Evolutionary conservation across 2,329 filamentous ascomycete species (phyloP).

Genomic region (Pseudogymnoascus sp.): DNA sequence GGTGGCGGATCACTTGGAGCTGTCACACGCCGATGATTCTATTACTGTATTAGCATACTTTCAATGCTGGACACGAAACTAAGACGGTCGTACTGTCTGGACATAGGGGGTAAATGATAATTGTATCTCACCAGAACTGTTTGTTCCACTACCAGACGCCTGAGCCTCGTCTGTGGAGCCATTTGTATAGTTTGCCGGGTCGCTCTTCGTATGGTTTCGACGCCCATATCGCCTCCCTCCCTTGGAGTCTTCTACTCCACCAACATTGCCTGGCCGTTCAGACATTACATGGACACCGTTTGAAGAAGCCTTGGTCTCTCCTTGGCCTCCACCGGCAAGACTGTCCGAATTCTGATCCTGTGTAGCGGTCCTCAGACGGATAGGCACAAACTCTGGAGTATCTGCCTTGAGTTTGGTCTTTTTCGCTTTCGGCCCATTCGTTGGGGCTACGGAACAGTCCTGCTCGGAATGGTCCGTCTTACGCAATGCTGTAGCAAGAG

Average conservation of each 20-base stretch:
- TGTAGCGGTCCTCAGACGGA: slow-evolving; percentile 7
- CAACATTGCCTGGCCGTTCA: neutral
- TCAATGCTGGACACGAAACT: neutral
- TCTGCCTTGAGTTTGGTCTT: slow-evolving; percentile 31
- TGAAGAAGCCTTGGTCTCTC: neutral
- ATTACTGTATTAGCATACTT: slow-evolving; percentile 1
- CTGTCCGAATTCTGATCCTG: neutral
- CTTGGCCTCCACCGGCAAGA: neutral
- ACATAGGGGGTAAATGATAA: slow-evolving; percentile 1
- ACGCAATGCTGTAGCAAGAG: slow-evolving; percentile 7
- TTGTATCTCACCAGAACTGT: slow-evolving; percentile 20
- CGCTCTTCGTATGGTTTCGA: slow-evolving; percentile 23
- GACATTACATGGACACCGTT: neutral
- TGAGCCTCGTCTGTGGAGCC: slow-evolving; percentile 20
- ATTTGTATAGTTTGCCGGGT: slow-evolving; percentile 17
- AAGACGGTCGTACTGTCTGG: neutral
- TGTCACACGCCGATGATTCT: slow-evolving; percentile 24
- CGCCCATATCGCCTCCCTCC: slow-evolving; percentile 18
- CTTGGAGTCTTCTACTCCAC: slow-evolving; percentile 6
- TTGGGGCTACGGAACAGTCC: neutral
- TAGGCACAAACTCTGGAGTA: slow-evolving; percentile 34
- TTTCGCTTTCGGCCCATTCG: neutral
- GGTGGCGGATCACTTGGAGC: slow-evolving; percentile 24
- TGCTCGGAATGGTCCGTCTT: slow-evolving; percentile 2
- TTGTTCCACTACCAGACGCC: slow-evolving; percentile 18